These are phyloP conservation scores for Phialophora chinensis DNA, from an alignment of 2,329 filamentous ascomycete species.

Conservation along the genomic window DNA sequence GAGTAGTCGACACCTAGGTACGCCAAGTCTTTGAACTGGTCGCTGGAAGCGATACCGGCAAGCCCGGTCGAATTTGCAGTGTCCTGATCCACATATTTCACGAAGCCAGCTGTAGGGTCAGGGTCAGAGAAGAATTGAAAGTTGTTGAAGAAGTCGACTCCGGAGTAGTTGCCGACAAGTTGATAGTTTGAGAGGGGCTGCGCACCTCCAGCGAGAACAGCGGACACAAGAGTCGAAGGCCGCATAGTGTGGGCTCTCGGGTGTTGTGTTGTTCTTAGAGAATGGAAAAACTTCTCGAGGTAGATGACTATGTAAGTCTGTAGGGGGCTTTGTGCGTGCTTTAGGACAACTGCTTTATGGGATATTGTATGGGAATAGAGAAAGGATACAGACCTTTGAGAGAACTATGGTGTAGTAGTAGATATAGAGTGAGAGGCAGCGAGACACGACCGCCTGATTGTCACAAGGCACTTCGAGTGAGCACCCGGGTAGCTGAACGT, in stretches of 20 bases:
- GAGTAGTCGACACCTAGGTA: conserved; percentile 55
- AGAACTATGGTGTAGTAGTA: neutral
- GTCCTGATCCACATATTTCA: conserved; percentile 53
- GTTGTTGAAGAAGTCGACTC: conserved; percentile 54
- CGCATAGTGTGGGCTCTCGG: neutral
- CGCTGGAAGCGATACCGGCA: conserved; percentile 39
- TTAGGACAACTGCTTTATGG: neutral
- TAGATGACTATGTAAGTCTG: neutral
- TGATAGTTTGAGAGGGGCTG: conserved; percentile 14
- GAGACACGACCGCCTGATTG: neutral
- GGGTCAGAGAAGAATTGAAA: conserved; percentile 56
- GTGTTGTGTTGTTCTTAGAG: neutral
- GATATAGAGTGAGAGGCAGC: neutral
- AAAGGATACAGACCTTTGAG: neutral
- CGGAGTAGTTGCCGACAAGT: conserved; percentile 48
- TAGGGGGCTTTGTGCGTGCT: neutral
- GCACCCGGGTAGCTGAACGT: neutral
- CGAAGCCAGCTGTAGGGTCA: conserved; percentile 58
- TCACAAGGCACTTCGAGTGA: conserved; percentile 12
- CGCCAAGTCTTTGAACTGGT: conserved; percentile 39
- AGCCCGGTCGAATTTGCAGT: conserved; percentile 47
- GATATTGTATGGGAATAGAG: neutral
- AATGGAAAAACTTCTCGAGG: neutral
- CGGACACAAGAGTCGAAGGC: neutral
- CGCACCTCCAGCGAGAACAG: conserved; percentile 4